phyloP scores from a whole-genome alignment of 371 early-diverging fungal species.

The Mucor indicus region DNA sequence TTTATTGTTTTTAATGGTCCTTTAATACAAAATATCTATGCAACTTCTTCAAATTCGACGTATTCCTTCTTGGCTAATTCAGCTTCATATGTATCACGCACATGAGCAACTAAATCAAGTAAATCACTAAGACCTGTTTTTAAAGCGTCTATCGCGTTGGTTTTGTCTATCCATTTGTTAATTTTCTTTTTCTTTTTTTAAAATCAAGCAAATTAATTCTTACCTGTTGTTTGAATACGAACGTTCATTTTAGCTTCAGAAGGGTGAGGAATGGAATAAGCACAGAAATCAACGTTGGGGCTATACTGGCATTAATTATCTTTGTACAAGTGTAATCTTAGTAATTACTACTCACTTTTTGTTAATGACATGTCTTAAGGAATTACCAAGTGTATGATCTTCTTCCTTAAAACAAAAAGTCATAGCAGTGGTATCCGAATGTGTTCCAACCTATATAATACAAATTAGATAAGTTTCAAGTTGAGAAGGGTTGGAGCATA shows the following conservation, averaged over 20 bases:
- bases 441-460: conserved; percentile 43
- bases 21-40: conserved; percentile 13
- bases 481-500: conserved; percentile 30
- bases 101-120: conserved; percentile 65
- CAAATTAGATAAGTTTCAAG: neutral
- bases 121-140: conserved; percentile 85
- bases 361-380: conserved; percentile 90
- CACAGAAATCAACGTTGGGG: conserved; percentile 92
- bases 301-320: too few relatives aligned
- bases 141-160: conserved; percentile 83
- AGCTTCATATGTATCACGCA: conserved; percentile 56
- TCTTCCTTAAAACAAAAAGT: conserved; percentile 90
- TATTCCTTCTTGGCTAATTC: conserved; percentile 47
- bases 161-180: conserved; percentile 44
- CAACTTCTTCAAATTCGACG: conserved; percentile 28
- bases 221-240: conserved; percentile 91
- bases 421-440: conserved; percentile 70
- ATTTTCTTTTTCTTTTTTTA: neutral
- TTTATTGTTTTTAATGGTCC: neutral
- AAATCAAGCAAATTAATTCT: neutral
- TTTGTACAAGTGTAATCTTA: too few relatives aligned
- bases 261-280: conserved; percentile 99
- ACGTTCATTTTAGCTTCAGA: conserved; percentile 93
- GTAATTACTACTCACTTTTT: conserved; percentile 68
- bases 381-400: conserved; percentile 96